Base-by-base conservation (phyloP, 1,139 yeast genomes). In the Suhomyces wounanorum region DNA sequence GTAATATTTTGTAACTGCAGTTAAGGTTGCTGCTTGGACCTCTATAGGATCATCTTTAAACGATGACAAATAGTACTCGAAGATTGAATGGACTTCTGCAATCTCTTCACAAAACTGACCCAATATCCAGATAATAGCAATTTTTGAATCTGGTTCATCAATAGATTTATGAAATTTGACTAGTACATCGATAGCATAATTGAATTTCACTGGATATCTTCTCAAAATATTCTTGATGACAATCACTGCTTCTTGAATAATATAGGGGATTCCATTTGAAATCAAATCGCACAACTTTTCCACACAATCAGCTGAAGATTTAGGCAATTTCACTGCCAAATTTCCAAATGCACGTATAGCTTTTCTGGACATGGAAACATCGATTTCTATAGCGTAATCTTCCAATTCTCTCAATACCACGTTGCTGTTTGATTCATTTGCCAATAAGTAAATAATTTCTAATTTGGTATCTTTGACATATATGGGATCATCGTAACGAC, bases 321-420 rank as follows among this genome's bases (percentile, higher is more conserved):
- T 81, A 9, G 66, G 63, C 25, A 90, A 70, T 60, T 89, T 90
- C 31, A 91, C 84, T 0, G 97, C 96, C 37, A 94, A 72, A 60
- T 90, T 89, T 2, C 97, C 97, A 57, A 94, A 85, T 0, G 97
- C 96, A 52, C 96, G 73, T 2, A 92, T 85, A 0, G 97, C 90
- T 60, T 90, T 89, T 49, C 96, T 74, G 1, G 95, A 89, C 84
- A 89, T 88, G 50, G 89, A 87, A 9, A 86, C 82, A 64, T 90
- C 96, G 31, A 89, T 86, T 59, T 89, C 96, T 0, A 92, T 82
- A 4, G 96, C 95, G 65, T 91, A 90, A 60, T 89, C 96, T 57
- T 85, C 88, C 43, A 92, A 69, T 63, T 92, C 98, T 25, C 83
- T 73, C 44, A 91, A 69, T 0, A 92, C 94, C 25, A 77, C 72